These are phyloP conservation scores for Beauveria brongniartii DNA, from an alignment of 2,329 filamentous ascomycete genomes.

Conservation along the genomic window DNA sequence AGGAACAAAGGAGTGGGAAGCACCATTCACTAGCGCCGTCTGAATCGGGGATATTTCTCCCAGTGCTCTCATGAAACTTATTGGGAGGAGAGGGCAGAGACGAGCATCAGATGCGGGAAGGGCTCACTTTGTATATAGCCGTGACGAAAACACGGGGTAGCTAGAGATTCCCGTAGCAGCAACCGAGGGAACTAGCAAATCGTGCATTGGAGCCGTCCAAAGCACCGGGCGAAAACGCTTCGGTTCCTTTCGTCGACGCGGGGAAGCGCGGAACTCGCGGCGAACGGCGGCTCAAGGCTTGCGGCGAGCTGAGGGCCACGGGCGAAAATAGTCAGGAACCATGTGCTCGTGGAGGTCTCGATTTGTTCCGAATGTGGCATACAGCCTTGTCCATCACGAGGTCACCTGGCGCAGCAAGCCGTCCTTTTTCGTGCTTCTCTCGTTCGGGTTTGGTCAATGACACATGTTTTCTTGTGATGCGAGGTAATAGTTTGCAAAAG, in stretches of 20 bases:
- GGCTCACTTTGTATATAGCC: not conserved
- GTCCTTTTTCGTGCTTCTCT: not conserved
- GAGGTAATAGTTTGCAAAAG: not conserved
- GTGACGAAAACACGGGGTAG: conserved; percentile 10
- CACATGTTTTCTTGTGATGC: conserved; percentile 9
- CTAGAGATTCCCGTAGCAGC: conserved; percentile 8
- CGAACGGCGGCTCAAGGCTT: conserved; percentile 10
- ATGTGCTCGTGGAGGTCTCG: not conserved
- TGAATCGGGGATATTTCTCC: not conserved
- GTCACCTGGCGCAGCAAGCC: not conserved
- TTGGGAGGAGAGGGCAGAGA: not conserved
- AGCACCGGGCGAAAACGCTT: conserved; percentile 8
- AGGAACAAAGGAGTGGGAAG: not conserved
- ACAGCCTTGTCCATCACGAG: conserved; percentile 1
- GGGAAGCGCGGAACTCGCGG: conserved; percentile 8
- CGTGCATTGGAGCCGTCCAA: not conserved
- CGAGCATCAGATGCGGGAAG: not conserved
- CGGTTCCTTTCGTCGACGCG: not conserved
- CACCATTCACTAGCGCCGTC: not conserved
- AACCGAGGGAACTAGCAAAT: conserved; percentile 9
- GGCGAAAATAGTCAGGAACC: conserved; percentile 13
- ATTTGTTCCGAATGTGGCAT: conserved; percentile 9
- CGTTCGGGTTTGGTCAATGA: not conserved
- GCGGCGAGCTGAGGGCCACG: not conserved
- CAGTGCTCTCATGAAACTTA: not conserved